Conservation (phyloP, 805 yeast species). For the Hanseniaspora lindneri region DNA sequence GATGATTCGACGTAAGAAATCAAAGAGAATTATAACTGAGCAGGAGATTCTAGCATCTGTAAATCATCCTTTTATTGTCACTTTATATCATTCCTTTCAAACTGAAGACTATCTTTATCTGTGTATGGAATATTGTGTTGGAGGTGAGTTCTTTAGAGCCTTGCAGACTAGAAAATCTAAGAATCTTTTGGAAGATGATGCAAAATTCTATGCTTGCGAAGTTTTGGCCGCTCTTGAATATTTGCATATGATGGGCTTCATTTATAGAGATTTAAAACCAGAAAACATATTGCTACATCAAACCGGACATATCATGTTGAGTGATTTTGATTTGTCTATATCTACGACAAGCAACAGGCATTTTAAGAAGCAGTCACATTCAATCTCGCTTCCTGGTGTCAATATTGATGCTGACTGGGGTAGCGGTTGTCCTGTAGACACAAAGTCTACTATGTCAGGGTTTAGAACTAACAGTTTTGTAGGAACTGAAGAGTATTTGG, state of each 20-base stretch:
- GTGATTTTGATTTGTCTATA: slow-evolving; percentile 90
- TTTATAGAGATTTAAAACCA: slow-evolving; percentile 91
- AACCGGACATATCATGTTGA: slow-evolving; percentile 95
- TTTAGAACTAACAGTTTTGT: slow-evolving; percentile 96
- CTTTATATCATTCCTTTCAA: slow-evolving; percentile 91
- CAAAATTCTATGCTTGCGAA: slow-evolving; percentile 89
- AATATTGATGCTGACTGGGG: slow-evolving; percentile 30
- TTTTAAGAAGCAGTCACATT: slow-evolving; percentile 24
- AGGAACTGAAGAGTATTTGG: slow-evolving; percentile 97
- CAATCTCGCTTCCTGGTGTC: slow-evolving; percentile 35
- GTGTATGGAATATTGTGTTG: slow-evolving; percentile 99
- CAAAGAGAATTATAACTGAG: slow-evolving; percentile 88
- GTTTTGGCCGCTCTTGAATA: slow-evolving; percentile 95
- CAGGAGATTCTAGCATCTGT: slow-evolving; percentile 92
- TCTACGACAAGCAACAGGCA: slow-evolving; percentile 70
- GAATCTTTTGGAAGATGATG: slow-evolving; percentile 77
- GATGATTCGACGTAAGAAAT: slow-evolving; percentile 89
- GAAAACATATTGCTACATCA: slow-evolving; percentile 90
- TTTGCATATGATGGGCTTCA: slow-evolving; percentile 91
- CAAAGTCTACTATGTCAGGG: slow-evolving; percentile 90
- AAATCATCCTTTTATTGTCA: slow-evolving; percentile 94
- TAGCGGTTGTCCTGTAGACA: slow-evolving; percentile 55
- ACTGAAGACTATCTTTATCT: slow-evolving; percentile 80
- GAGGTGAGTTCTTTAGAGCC: slow-evolving; percentile 96
- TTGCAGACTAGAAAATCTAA: slow-evolving; percentile 80